Evolutionary conservation across 805 yeast genomes (phyloP), one percentile per base, ranked within the genome.

Genomic region (Cyberlindnera sargentensis): DNA sequence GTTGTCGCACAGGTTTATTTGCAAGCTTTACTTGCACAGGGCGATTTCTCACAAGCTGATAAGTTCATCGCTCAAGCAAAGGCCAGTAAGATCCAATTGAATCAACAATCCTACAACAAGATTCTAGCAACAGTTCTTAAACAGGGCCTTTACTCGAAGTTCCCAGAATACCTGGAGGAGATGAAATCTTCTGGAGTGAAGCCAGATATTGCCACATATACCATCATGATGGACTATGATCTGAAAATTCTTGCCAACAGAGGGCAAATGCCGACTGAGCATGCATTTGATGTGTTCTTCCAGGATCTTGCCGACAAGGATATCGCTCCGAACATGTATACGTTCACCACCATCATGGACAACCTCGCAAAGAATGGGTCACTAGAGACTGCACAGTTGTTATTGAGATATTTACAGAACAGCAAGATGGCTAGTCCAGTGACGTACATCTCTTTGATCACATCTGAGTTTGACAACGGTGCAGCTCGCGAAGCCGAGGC

Each of bases 131-230:
- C 62, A 34, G 71, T 75, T 42, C 63, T 73, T 20, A 62, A 65
- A 32, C 46, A 43, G 6, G 64, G 67, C 34, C 67, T 76, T 23
- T 57, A 57, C 46, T 68, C 65, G 29, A 66, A 67, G 38, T 82
- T 82, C 4, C 65, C 66, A n/a, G 67, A 65, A n/a, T 65, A 76
- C 10, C 60, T 82, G 35, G 64, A 69, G 31, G 64, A 65, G 45
- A 72, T 80, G 76, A 57, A 55, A 34, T 58, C 57, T 30, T 45
- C 64, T 26, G 57, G 63, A 3, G 59, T 81, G 25, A 53, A 66
- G 32, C 82, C 83, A 27, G 85, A 80, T 56, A 67, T 78, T 37
- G 78, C 78, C 15, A 81, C 90, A 3, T 76, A 76, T 61, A 73
- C 89, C 4, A 71, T 75, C 31, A 62, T 81, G 25, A 68, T 82